Percentiles rank a stretch among this genome's conserved stretches.
Evolutionary conservation across 768 basidiomycete species (phyloP).

Genomic region (Rhodotorula taiwanensis): DNA sequence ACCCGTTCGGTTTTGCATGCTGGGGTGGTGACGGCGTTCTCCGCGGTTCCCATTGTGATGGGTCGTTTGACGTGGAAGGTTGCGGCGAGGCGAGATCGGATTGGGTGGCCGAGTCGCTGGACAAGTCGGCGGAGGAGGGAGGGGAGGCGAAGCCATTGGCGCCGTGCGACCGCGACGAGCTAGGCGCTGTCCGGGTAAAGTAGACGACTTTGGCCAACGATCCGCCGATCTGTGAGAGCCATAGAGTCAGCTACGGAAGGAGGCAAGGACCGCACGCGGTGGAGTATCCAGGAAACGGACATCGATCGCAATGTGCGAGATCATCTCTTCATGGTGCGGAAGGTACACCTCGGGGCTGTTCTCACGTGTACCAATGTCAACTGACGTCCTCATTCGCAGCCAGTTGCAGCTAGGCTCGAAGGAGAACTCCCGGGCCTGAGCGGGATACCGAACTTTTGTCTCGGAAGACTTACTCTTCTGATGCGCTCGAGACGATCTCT

Average conservation of each 20-base stretch:
- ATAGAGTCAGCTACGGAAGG: conserved; percentile 28
- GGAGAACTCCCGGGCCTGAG: too few species aligned
- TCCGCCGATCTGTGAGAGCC: conserved; percentile 70
- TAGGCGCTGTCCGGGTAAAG: conserved; percentile 76
- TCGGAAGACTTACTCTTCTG: conserved; percentile 28
- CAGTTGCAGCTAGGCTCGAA: too few species aligned
- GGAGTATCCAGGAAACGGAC: too few species aligned
- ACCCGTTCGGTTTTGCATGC: conserved; percentile 37
- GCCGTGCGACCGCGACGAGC: conserved; percentile 5
- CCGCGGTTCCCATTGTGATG: neutral
- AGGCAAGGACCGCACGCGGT: too few species aligned
- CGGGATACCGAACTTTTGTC: too few species aligned
- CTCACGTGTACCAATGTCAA: too few species aligned
- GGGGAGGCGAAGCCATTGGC: conserved; percentile 32
- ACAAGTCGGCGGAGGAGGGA: conserved; percentile 12
- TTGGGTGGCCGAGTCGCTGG: conserved; percentile 26
- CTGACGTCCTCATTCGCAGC: too few species aligned
- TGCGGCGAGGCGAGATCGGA: conserved; percentile 4
- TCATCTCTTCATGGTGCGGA: conserved; percentile 93
- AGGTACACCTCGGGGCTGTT: conserved; percentile 73
- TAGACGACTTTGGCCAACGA: conserved; percentile 97
- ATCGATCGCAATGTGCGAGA: conserved; percentile 95
- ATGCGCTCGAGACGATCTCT: conserved; percentile 34
- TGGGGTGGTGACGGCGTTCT: conserved; percentile 31
- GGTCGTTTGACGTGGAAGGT: neutral